Conservation (phyloP, 306 rosid genomes). For the Fagus crenata region DNA sequence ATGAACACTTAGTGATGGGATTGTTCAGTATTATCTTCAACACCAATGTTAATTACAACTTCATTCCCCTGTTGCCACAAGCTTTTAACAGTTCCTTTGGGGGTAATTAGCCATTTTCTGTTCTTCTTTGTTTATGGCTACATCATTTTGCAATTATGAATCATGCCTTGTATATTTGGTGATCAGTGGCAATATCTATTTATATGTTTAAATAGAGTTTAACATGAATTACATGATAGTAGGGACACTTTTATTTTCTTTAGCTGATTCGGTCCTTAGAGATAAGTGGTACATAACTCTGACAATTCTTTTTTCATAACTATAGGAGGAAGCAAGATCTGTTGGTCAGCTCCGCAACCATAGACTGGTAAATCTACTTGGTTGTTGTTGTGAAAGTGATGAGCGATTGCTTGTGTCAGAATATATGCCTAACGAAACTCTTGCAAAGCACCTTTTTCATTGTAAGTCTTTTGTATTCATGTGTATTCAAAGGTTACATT, state of each 20-base stretch:
- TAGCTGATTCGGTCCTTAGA: constrained; percentile 5
- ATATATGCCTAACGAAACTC: constrained; percentile 82
- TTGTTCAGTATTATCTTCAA: neutral
- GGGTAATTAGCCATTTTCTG: neutral
- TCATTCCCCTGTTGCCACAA: neutral
- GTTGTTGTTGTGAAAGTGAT: constrained; percentile 71
- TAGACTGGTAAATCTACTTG: constrained; percentile 69
- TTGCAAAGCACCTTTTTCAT: constrained; percentile 77
- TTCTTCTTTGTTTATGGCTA: neutral
- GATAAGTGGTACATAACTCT: neutral
- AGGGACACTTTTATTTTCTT: neutral
- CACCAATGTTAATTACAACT: neutral
- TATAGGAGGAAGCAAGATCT: constrained; percentile 72
- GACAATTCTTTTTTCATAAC: constrained; percentile 18
- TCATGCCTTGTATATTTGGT: neutral
- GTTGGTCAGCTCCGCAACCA: constrained; percentile 85
- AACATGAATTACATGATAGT: neutral
- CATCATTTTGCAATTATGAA: neutral
- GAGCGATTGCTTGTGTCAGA: constrained; percentile 86
- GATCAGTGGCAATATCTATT: neutral
- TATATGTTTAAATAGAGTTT: neutral
- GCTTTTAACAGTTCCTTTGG: neutral
- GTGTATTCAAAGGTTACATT: neutral
- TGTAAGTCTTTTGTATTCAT: constrained; percentile 43
- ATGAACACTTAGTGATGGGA: neutral